Percentiles rank a stretch among this genome's conserved stretches.
Evolutionary conservation across 192 early-diverging fungal genomes (phyloP).

Genomic region (Entomortierella chlamydospora): DNA sequence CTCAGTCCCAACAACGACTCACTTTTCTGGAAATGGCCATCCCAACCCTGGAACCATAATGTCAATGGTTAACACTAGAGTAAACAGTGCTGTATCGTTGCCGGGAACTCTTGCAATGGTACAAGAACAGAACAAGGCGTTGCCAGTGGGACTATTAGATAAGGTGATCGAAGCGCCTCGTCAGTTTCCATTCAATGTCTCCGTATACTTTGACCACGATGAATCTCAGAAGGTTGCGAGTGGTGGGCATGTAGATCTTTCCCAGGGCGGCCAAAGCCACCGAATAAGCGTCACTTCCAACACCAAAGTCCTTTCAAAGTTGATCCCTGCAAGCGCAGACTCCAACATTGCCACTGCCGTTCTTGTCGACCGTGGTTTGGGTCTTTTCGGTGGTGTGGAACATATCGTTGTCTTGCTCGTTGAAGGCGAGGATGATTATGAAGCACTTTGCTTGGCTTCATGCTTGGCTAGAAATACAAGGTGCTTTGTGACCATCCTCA

Average conservation of each 20-base stretch:
- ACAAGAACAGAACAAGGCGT: not conserved
- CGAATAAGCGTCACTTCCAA: conserved; percentile 74
- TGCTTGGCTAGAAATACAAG: conserved; percentile 61
- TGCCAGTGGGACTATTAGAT: not conserved
- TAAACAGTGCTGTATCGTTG: not conserved
- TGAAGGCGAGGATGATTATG: conserved; percentile 81
- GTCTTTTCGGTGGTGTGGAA: conserved; percentile 55
- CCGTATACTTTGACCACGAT: conserved; percentile 49
- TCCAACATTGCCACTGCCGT: conserved; percentile 38
- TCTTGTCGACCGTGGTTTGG: conserved; percentile 55
- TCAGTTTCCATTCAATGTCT: conserved; percentile 34
- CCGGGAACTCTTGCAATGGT: conserved; percentile 1
- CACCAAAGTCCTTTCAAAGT: conserved; percentile 44
- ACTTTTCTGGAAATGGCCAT: not conserved
- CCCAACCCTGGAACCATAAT: conserved; percentile 18
- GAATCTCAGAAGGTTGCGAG: conserved; percentile 53
- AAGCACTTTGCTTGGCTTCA: conserved; percentile 66
- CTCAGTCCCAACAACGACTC: not conserved
- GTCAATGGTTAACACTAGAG: conserved; percentile 15
- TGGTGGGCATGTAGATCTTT: conserved; percentile 34
- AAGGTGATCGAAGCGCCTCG: not conserved
- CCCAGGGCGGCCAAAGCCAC: conserved; percentile 69
- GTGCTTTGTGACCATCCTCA: conserved; percentile 65
- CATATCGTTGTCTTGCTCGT: conserved; percentile 78
- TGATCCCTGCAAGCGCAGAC: conserved; percentile 39